Evolutionary conservation across 176 grass and related monocot genomes (phyloP), one percentile per base, ranked within the genome.

Genomic region (Oryza meyeriana): DNA sequence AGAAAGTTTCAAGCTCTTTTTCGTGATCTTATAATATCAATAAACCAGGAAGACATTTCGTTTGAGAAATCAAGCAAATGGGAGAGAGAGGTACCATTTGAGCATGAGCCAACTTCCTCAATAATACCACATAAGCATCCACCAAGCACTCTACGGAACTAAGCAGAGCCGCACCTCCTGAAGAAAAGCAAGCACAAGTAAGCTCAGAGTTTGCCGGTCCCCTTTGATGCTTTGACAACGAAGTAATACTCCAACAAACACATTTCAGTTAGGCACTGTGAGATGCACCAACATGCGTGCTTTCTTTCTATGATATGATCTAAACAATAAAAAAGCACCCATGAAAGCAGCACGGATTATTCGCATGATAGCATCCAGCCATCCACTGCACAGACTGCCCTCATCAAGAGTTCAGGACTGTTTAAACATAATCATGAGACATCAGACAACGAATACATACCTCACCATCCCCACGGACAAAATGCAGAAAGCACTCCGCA

Each of bases 81-180:
- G n/a, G n/a, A n/a, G n/a, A n/a, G n/a, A n/a, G n/a, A 64, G 70
- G 16, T 93, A 97, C 89, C 86, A 79, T 90, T 73, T 88, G 72
- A 80, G 52, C 61, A 73, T 63, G 72, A 91, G 13, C 61, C 33
- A 91, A 77, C 74, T 95, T 90, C 83, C 79, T 99, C 87, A 95
- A 70, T 48, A 98, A 80, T 30, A 99, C 68, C 62, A 90, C 82
- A 79, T 91, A 91, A 78, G 96, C 88, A 93, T 95, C 89, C 31
- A 95, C 76, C 83, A 95, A 80, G 44, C n/a, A 88, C 72, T 95
- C 89, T 28, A 91, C 81, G 28, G 82, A 91, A 86, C 76, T 84
- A 84, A 91, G 87, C 81, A 81, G 67, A 80, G 87, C 42, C 86
- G 63, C 27, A 81, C 29, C n/a, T 95, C 93, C 96, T 93, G 75